These are phyloP conservation scores for Ustilago sp. DNA, from an alignment of 1,284 basidiomycete genomes.

Conservation along the genomic window DNA sequence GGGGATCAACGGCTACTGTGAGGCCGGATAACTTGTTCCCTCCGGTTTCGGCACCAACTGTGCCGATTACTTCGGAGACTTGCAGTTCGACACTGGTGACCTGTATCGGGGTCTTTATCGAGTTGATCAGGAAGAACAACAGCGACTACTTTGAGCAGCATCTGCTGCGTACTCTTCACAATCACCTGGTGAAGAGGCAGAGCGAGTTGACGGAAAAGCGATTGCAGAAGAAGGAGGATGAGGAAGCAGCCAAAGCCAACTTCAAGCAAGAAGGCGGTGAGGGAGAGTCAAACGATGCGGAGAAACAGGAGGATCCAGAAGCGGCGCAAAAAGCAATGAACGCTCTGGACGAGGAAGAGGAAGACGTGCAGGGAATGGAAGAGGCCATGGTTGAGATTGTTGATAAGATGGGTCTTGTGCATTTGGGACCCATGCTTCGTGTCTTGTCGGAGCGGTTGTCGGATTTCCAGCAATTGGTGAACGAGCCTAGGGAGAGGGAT, in stretches of 20 bases:
- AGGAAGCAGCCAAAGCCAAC: conserved; percentile 54
- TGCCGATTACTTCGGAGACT: conserved; percentile 73
- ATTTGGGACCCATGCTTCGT: conserved; percentile 86
- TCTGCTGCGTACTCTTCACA: conserved; percentile 93
- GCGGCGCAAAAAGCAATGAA: conserved; percentile 74
- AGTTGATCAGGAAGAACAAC: conserved; percentile 98
- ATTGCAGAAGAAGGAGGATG: conserved; percentile 64
- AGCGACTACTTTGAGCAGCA: conserved; percentile 99
- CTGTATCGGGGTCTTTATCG: conserved; percentile 89
- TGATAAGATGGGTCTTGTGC: conserved; percentile 90
- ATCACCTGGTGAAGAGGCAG: conserved; percentile 86
- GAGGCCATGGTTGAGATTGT: conserved; percentile 86
- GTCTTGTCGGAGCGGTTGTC: conserved; percentile 80
- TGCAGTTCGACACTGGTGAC: conserved; percentile 89
- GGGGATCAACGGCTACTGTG: conserved; percentile 63
- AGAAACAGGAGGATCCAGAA: conserved; percentile 40
- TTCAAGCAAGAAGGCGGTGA: conserved; percentile 12
- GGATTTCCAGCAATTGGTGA: conserved; percentile 80
- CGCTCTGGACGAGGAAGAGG: conserved; percentile 59
- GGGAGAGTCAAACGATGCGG: conserved; percentile 10
- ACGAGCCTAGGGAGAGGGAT: conserved; percentile 80
- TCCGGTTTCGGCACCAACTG: conserved; percentile 50
- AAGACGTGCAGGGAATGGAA: conserved; percentile 75
- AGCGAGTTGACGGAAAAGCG: conserved; percentile 73
- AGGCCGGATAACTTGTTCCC: conserved; percentile 59